These are phyloP conservation scores for Neopestalotiopsis rosae DNA, from an alignment of 2,329 filamentous ascomycete genomes.

Conservation along the genomic window DNA sequence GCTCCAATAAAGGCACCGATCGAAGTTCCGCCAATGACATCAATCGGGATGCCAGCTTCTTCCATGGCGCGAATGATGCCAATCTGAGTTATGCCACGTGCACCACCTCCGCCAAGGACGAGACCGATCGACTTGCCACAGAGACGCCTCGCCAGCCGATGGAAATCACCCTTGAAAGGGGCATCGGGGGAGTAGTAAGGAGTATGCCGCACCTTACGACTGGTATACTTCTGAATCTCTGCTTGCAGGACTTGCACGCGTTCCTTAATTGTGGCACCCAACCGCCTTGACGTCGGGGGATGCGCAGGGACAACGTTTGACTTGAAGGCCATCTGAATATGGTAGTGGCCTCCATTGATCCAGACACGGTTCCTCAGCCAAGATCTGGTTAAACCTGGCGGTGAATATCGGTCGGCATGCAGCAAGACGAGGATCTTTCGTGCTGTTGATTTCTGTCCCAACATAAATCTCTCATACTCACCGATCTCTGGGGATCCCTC, in stretches of 20 bases:
- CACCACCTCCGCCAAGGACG: conserved; percentile 92
- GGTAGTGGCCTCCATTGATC: conserved; percentile 98
- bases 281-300: conserved; percentile 70
- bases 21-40: conserved; percentile 93
- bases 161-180: conserved; percentile 95
- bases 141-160: conserved; percentile 84
- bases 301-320: conserved; percentile 78
- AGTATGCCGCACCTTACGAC: conserved; percentile 84
- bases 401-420: conserved; percentile 87
- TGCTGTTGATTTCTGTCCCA: conserved; percentile 97
- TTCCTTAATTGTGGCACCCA: conserved; percentile 87
- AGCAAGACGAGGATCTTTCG: conserved; percentile 90
- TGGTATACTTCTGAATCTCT: conserved; percentile 98
- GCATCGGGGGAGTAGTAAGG: conserved; percentile 91
- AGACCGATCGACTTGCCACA: conserved; percentile 95
- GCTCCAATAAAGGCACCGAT: conserved; percentile 96
- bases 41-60: conserved; percentile 94
- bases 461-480: conserved; percentile 93
- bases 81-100: conserved; percentile 88
- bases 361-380: conserved; percentile 94
- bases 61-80: conserved; percentile 95
- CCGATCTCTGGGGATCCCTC: conserved; percentile 90
- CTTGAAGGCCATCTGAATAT: conserved; percentile 93
- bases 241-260: conserved; percentile 93
- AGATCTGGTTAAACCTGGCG: conserved; percentile 80